phyloP scores from a whole-genome alignment of 2,329 filamentous ascomycete species.

The Fonsecaea monophora region DNA sequence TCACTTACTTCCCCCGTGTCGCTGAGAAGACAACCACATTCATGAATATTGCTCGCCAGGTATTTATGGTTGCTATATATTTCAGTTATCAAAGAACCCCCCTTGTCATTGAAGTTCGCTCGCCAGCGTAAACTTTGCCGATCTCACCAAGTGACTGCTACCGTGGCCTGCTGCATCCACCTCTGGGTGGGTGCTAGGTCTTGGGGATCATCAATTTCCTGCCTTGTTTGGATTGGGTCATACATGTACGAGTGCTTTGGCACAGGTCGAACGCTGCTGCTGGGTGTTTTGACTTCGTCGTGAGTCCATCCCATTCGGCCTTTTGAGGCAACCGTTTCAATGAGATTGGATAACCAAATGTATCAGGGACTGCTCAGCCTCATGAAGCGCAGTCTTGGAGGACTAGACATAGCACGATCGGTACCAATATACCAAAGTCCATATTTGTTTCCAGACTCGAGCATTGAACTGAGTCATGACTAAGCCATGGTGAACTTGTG shows the following conservation, averaged over 20 bases:
- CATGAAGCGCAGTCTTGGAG: not conserved
- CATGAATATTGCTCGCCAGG: not conserved
- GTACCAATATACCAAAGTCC: too few relatives aligned
- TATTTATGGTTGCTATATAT: not conserved
- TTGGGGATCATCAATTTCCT: not conserved
- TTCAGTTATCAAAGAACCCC: not conserved
- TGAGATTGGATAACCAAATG: not conserved
- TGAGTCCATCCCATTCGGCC: conserved; percentile 2
- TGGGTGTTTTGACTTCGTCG: not conserved
- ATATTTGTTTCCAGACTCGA: too few relatives aligned
- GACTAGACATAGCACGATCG: not conserved
- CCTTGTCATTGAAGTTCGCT: not conserved
- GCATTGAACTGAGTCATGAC: too few relatives aligned
- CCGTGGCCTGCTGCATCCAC: not conserved
- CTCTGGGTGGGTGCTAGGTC: not conserved
- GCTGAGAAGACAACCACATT: not conserved
- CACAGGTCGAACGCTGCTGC: not conserved
- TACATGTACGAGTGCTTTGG: not conserved
- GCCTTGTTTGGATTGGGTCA: conserved; percentile 5
- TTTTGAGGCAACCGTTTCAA: not conserved
- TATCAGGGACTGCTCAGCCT: not conserved
- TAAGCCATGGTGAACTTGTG: too few relatives aligned
- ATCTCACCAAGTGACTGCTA: conserved; percentile 16
- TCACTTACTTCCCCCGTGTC: not conserved
- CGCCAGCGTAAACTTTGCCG: conserved; percentile 2